Evolutionary conservation across 192 early-diverging fungal genomes (phyloP).

Genomic region (Coemansia furcata): DNA sequence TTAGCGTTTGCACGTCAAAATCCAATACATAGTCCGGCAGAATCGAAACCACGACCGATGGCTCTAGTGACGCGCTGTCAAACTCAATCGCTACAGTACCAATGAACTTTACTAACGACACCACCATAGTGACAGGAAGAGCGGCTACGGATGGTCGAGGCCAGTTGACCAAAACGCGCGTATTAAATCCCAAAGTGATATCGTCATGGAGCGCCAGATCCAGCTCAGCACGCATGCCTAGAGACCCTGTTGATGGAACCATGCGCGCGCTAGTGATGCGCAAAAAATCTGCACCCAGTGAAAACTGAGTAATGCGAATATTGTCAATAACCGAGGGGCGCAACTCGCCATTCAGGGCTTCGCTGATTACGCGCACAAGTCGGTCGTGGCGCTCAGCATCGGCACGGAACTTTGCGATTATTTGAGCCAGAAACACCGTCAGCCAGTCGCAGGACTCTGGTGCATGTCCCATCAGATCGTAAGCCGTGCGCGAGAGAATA

Average conservation of each 20-base stretch:
- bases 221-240: conserved; percentile 56
- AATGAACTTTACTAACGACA: conserved; percentile 85
- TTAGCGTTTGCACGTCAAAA: conserved; percentile 82
- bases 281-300: conserved; percentile 55
- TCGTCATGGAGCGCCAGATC: conserved; percentile 89
- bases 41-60: conserved; percentile 30
- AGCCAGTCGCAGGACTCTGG: conserved; percentile 59
- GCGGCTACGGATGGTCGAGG: conserved; percentile 85
- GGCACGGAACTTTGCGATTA: conserved; percentile 52
- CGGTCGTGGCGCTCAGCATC: conserved; percentile 49
- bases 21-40: conserved; percentile 78
- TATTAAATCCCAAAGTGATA: conserved; percentile 90
- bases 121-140: conserved; percentile 81
- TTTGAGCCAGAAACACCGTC: conserved; percentile 55
- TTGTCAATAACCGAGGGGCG: conserved; percentile 45
- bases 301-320: conserved; percentile 53
- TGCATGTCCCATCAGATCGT: conserved; percentile 30
- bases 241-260: conserved; percentile 36
- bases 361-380: conserved; percentile 50
- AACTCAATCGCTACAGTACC: conserved; percentile 71
- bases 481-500: conserved; percentile 46
- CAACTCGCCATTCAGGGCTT: conserved; percentile 48
- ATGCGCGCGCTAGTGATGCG: conserved; percentile 48
- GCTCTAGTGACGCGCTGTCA: conserved; percentile 34
- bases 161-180: conserved; percentile 93